Conservation (phyloP, 257 asterid genomes). For the Apocynum venetum region DNA sequence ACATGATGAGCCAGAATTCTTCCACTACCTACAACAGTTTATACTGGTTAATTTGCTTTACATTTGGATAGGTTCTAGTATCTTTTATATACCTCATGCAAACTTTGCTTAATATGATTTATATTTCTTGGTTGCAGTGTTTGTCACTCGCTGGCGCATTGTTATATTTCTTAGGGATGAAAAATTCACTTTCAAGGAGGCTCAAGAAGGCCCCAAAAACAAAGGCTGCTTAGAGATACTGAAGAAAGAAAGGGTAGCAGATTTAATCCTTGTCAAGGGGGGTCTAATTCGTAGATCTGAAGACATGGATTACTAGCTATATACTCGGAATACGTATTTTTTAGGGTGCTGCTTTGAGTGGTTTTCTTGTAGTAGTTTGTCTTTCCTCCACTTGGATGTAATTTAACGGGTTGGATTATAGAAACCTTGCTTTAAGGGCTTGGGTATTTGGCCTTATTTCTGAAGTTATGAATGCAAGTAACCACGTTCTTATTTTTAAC, state of each 20-base stretch:
- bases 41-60: constrained; percentile 50
- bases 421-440: not conserved
- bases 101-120: constrained; percentile 8
- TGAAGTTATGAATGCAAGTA: not conserved
- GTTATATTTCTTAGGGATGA: constrained; percentile 80
- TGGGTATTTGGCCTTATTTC: constrained; percentile 2
- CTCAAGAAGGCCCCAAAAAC: constrained; percentile 48
- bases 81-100: not conserved
- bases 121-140: constrained; percentile 38
- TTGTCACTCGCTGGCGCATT: constrained; percentile 64
- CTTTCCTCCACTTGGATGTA: not conserved
- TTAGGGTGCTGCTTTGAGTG: not conserved
- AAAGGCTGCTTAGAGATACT: constrained; percentile 48
- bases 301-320: constrained; percentile 2
- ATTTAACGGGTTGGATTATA: constrained; percentile 1
- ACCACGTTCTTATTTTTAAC: not conserved
- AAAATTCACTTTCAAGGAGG: constrained; percentile 54
- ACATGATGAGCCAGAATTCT: constrained; percentile 42
- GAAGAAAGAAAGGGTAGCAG: constrained; percentile 13
- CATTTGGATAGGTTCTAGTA: not conserved
- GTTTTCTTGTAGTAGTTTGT: constrained; percentile 9
- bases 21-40: constrained; percentile 46
- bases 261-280: constrained; percentile 17
- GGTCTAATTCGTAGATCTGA: not conserved
- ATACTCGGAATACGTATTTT: constrained; percentile 2